Conservation (phyloP, 2,329 filamentous ascomycete genomes). For the Dendryphion nanum region DNA sequence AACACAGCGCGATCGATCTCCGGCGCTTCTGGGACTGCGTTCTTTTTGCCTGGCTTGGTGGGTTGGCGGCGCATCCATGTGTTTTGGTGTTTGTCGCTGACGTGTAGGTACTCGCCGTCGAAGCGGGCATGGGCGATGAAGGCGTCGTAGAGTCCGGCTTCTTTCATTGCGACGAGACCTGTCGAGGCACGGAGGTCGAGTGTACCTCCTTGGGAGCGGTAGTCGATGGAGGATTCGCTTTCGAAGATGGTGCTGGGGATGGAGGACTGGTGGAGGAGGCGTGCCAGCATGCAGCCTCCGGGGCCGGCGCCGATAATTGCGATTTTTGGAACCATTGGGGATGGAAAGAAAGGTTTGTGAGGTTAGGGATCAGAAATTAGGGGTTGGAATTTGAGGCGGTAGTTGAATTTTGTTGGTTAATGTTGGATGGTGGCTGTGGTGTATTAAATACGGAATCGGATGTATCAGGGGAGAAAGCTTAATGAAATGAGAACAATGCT, state of each 20-base stretch:
- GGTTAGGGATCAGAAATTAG: too few relatives aligned
- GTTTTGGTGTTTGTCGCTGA: slow-evolving; percentile 38
- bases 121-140: slow-evolving; percentile 45
- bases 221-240: slow-evolving; percentile 27
- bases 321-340: slow-evolving; percentile 22
- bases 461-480: too few relatives aligned
- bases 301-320: slow-evolving; percentile 42
- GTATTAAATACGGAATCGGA: too few relatives aligned
- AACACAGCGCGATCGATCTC: slow-evolving; percentile 25
- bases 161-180: slow-evolving; percentile 51
- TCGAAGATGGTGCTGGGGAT: slow-evolving; percentile 52
- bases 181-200: slow-evolving; percentile 54
- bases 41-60: slow-evolving; percentile 8
- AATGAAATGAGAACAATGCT: too few relatives aligned
- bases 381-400: too few relatives aligned
- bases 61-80: slow-evolving; percentile 19
- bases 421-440: too few relatives aligned
- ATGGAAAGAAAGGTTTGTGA: too few relatives aligned
- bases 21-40: slow-evolving; percentile 15
- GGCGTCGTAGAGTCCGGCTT: slow-evolving; percentile 50
- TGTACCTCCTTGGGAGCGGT: slow-evolving; percentile 43
- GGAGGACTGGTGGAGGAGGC: slow-evolving; percentile 48
- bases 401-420: too few relatives aligned
- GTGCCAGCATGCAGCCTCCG: slow-evolving; percentile 53
- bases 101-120: slow-evolving; percentile 43